Evolutionary conservation across 2,329 filamentous ascomycete species (phyloP).

Genomic region (Diaporthe citri): DNA sequence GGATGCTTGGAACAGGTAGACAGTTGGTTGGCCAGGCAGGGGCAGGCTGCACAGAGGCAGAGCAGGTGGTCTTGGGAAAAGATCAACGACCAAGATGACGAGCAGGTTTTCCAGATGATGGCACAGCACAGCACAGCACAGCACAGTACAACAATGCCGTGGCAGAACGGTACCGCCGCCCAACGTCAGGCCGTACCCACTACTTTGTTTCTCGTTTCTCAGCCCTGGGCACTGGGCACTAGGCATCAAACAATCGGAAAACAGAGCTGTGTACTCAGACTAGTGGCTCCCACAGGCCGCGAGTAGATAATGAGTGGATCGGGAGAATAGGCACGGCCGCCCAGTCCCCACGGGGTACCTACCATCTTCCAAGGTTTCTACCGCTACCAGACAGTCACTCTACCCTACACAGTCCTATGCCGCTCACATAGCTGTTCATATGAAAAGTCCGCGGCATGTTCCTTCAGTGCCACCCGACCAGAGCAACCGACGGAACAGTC

Average conservation of each 20-base stretch:
- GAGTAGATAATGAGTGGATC: neutral
- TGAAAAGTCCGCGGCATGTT: constrained; percentile 5
- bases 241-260: neutral
- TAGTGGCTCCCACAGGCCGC: too few relatives aligned
- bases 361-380: too few relatives aligned
- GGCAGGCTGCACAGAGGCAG: neutral
- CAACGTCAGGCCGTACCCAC: neutral
- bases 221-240: constrained; percentile 15
- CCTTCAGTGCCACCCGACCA: neutral
- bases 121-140: neutral
- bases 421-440: neutral
- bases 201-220: neutral
- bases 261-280: too few relatives aligned
- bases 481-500: neutral
- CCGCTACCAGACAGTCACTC: neutral
- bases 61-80: neutral
- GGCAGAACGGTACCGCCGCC: neutral
- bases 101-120: constrained; percentile 17
- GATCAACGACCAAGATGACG: constrained; percentile 5
- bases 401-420: neutral
- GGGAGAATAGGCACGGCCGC: neutral
- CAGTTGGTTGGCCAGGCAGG: constrained; percentile 1
- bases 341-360: constrained; percentile 20
- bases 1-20: too few relatives aligned
- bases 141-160: neutral